Evolutionary conservation across 176 grass and related monocot genomes (phyloP).

Genomic region (Elaeis guineensis): DNA sequence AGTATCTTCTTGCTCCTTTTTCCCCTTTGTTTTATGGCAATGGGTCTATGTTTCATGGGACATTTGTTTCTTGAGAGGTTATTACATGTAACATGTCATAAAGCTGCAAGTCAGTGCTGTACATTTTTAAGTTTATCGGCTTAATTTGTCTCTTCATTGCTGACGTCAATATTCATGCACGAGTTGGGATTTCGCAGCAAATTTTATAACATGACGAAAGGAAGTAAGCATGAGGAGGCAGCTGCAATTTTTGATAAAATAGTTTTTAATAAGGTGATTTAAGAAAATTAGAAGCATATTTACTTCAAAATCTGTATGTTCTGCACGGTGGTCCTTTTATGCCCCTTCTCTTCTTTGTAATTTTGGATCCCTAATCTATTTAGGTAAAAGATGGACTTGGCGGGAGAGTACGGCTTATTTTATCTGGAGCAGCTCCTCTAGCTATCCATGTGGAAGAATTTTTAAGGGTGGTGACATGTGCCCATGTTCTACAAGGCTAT

Average conservation of each 20-base stretch:
- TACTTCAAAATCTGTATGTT: neutral
- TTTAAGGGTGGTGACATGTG: constrained; percentile 77
- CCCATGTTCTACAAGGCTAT: constrained; percentile 92
- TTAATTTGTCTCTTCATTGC: neutral
- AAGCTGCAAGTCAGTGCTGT: too few species aligned
- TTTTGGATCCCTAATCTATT: constrained; percentile 8
- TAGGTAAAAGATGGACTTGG: constrained; percentile 90
- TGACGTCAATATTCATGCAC: neutral
- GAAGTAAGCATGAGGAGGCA: constrained; percentile 81
- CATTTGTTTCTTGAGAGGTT: too few species aligned
- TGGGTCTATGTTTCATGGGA: too few species aligned
- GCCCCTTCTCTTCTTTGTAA: constrained; percentile 15
- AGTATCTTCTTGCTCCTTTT: too few species aligned
- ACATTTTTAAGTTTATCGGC: too few species aligned
- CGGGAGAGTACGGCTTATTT: constrained; percentile 75
- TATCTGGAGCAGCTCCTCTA: constrained; percentile 92
- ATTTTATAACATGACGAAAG: constrained; percentile 69
- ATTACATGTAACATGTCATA: too few species aligned
- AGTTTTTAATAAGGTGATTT: constrained; percentile 80
- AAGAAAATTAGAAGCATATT: neutral
- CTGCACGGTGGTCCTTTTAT: neutral
- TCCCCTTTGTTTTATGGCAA: too few species aligned
- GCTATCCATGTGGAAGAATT: constrained; percentile 79
- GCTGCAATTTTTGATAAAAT: constrained; percentile 69
- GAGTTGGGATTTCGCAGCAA: constrained; percentile 50